Evolutionary conservation across 2,329 filamentous ascomycete species (phyloP), one percentile per base, ranked within the genome.

Genomic region (Talaromyces sp.): DNA sequence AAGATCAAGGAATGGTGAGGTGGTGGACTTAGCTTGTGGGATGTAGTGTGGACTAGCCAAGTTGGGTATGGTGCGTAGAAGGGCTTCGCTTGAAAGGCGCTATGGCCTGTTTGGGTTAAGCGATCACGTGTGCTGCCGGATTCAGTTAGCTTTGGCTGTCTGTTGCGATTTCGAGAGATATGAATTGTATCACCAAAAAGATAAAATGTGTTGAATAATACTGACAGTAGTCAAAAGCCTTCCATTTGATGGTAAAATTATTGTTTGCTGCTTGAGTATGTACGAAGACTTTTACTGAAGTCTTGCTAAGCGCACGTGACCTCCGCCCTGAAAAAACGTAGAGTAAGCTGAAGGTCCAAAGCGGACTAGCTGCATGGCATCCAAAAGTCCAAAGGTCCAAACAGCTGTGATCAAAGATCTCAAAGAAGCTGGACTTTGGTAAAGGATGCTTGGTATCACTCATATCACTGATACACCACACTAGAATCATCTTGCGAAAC

Each of bases 11-110:
- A 65, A 62, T 67, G 27, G 16, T 66, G 72, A 76, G 76, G 74
- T 74, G 1, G 73, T 70, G 71, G 68, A 66, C 67, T 70, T 73
- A 39, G 72, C 27, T 77, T 78, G 76, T 78, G 76, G 75, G 76
- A 78, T 78, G 75, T 70, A 66, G 69, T 66, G 64, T 14, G 54
- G 69, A 49, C 76, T 78, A 78, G 62, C 76, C 70, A 0, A 0
- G 43, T 71, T 57, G 8, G 74, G 74, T 50, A 69, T 72, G 65
- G 70, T 69, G 68, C 47, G 68, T 41, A 62, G n/a, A 59, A 66
- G 74, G 75, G 74, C 73, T 74, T 77, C 76, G 76, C 75, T 76
- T 77, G 73, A 65, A 50, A 14, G 6, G 47, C 62, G 52, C 72
- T 76, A 76, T 64, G 1, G 69, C 60, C 0, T 9, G 9, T 27